Conservation (phyloP, 257 asterid genomes). For the Lavandula angustifolia region DNA sequence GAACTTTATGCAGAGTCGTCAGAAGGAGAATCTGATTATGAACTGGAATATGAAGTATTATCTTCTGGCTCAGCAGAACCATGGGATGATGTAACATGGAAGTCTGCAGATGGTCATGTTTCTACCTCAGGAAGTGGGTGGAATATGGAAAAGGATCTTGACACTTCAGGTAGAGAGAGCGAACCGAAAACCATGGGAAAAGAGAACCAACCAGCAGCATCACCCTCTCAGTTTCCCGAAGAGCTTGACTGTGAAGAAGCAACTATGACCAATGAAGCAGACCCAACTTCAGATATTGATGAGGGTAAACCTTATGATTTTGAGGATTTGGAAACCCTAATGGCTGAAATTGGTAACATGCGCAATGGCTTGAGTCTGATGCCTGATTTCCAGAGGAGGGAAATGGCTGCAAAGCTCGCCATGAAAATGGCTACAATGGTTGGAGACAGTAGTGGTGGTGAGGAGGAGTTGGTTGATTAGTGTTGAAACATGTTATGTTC, state of each 20-base stretch:
- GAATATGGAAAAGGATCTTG: constrained; percentile 36
- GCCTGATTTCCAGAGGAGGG: constrained; percentile 97
- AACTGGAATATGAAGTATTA: constrained; percentile 58
- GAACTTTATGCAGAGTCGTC: constrained; percentile 47
- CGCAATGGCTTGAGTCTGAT: constrained; percentile 75
- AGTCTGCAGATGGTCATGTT: constrained; percentile 60
- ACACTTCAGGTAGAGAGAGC: constrained; percentile 31
- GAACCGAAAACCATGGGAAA: constrained; percentile 35
- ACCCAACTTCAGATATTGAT: constrained; percentile 40
- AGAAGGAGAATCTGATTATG: constrained; percentile 31
- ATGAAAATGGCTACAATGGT: constrained; percentile 96
- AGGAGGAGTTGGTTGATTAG: constrained; percentile 45
- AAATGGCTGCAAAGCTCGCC: constrained; percentile 92
- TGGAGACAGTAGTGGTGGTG: constrained; percentile 80
- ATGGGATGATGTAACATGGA: constrained; percentile 62
- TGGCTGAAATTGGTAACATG: constrained; percentile 83
- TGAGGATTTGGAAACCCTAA: constrained; percentile 83
- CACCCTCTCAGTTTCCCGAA: constrained; percentile 41
- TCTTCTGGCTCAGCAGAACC: constrained; percentile 82
- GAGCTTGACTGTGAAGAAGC: constrained; percentile 42
- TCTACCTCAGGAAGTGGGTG: constrained; percentile 39
- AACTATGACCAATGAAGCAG: constrained; percentile 33
- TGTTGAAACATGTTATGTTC: background rate
- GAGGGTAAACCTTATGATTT: constrained; percentile 54
- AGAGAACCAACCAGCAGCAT: constrained; percentile 49